These are phyloP conservation scores for Neurospora terricola DNA, from an alignment of 495 filamentous ascomycete genomes.

Conservation along the genomic window DNA sequence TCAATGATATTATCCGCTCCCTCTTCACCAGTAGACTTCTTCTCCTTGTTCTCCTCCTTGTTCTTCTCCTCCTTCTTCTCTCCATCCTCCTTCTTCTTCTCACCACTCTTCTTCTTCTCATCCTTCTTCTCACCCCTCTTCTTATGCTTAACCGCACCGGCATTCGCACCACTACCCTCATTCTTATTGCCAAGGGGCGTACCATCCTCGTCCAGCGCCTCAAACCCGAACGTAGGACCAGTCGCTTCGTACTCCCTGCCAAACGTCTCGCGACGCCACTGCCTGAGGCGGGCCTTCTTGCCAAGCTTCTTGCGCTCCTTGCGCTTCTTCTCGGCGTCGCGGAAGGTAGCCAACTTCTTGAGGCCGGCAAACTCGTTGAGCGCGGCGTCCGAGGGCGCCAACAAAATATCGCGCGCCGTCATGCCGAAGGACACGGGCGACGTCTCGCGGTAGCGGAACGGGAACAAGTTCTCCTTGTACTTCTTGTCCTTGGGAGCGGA, in stretches of 20 bases:
- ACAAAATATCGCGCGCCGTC: slow-evolving; percentile 79
- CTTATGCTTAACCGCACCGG: slow-evolving; percentile 2
- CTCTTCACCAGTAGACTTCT: slow-evolving; percentile 1
- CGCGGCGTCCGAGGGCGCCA: slow-evolving; percentile 69
- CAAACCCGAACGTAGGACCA: slow-evolving; percentile 39
- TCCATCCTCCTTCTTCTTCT: slow-evolving; percentile 16
- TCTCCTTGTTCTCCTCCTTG: slow-evolving; percentile 25
- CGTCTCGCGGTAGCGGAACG: slow-evolving; percentile 88
- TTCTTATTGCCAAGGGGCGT: not conserved
- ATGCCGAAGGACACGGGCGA: slow-evolving; percentile 84
- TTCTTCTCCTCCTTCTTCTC: slow-evolving; percentile 40
- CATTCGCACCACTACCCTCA: slow-evolving; percentile 11
- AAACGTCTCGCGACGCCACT: slow-evolving; percentile 92
- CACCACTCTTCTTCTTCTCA: not conserved
- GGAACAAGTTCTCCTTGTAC: slow-evolving; percentile 11
- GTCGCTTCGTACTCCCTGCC: slow-evolving; percentile 49
- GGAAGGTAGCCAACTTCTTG: slow-evolving; percentile 87
- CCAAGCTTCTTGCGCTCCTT: slow-evolving; percentile 78
- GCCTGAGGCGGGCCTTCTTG: slow-evolving; percentile 79
- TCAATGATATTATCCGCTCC: slow-evolving; percentile 14
- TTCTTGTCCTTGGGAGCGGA: slow-evolving; percentile 19
- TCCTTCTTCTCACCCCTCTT: slow-evolving; percentile 3
- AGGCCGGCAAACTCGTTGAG: slow-evolving; percentile 87
- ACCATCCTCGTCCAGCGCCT: slow-evolving; percentile 11
- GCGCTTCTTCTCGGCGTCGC: slow-evolving; percentile 77